Evolutionary conservation across 163 green algal species (phyloP).

Genomic region (Smithsoniella earleae): DNA sequence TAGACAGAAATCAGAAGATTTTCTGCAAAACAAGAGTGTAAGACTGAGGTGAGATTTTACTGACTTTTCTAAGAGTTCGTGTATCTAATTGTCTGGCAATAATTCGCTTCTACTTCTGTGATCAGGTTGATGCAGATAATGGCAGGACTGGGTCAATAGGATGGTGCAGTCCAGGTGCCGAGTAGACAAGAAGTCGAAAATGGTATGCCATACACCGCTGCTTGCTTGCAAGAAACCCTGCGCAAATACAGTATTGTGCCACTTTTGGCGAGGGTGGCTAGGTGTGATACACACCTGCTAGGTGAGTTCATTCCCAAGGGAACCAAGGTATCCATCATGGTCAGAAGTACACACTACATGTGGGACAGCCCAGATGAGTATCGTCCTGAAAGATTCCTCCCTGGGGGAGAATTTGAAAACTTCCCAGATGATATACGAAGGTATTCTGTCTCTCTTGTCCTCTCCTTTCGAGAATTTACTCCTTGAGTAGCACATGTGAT

Average conservation of each 20-base stretch:
- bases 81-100: no score
- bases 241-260: slow-evolving; percentile 86
- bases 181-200: slow-evolving; percentile 45
- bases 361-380: slow-evolving; percentile 65
- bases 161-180: slow-evolving; percentile 28
- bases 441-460: slow-evolving; percentile 38
- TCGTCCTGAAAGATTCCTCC: slow-evolving; percentile 77
- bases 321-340: slow-evolving; percentile 48
- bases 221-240: slow-evolving; percentile 76
- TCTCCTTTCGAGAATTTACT: neutral
- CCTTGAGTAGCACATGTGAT: no score
- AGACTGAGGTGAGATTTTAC: no score
- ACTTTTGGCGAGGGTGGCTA: slow-evolving; percentile 67
- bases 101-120: no score
- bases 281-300: slow-evolving; percentile 60
- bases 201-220: slow-evolving; percentile 66
- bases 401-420: slow-evolving; percentile 71
- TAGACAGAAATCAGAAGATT: no score
- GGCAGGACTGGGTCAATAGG: no score
- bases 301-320: slow-evolving; percentile 60
- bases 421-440: slow-evolving; percentile 69
- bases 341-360: slow-evolving; percentile 60
- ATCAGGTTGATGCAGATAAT: no score
- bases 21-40: no score
- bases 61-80: no score